Percentiles rank a stretch among this genome's conserved stretches.
Evolutionary conservation across 352 stramenopile species (phyloP).

Genomic region (Pythium dissimile): DNA sequence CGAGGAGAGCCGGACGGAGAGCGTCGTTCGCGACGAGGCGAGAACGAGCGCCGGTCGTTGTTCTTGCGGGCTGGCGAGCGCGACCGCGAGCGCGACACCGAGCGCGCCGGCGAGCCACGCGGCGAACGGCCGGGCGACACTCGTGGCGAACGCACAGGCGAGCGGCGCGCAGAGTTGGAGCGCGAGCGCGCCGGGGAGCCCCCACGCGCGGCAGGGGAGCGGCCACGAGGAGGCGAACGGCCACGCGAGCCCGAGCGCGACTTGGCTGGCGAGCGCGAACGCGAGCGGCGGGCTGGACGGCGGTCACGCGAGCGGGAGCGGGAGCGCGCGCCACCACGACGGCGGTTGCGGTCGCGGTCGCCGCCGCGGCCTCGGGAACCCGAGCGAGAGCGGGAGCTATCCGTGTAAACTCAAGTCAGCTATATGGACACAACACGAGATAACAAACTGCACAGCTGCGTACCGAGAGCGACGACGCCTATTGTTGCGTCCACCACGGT

Average conservation of each 20-base stretch:
- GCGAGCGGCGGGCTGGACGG: slow-evolving; percentile 18
- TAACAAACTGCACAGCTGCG: background rate
- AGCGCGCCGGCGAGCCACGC: slow-evolving; percentile 35
- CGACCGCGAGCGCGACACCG: slow-evolving; percentile 43
- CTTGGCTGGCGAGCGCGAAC: slow-evolving; percentile 29
- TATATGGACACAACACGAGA: background rate
- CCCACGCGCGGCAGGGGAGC: slow-evolving; percentile 20
- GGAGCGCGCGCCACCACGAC: slow-evolving; percentile 19
- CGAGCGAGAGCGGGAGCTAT: slow-evolving; percentile 52
- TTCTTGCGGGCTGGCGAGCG: slow-evolving; percentile 29
- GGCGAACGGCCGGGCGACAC: slow-evolving; percentile 28
- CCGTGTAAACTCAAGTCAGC: background rate
- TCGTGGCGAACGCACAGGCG: slow-evolving; percentile 14
- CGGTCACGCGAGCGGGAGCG: slow-evolving; percentile 44
- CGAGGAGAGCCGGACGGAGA: slow-evolving; percentile 58
- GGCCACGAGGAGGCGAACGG: slow-evolving; percentile 24
- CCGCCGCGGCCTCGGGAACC: slow-evolving; percentile 24
- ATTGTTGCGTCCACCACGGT: slow-evolving; percentile 2
- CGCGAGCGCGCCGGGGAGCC: slow-evolving; percentile 37
- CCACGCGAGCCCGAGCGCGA: slow-evolving; percentile 44
- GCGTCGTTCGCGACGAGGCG: slow-evolving; percentile 41
- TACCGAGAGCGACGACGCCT: slow-evolving; percentile 17
- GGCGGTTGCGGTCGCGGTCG: slow-evolving; percentile 13
- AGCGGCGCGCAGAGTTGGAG: slow-evolving; percentile 27
- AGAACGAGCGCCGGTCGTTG: slow-evolving; percentile 42